Evolutionary conservation across 106 monocot species (phyloP).

Genomic region (Apostasia ramifera): DNA sequence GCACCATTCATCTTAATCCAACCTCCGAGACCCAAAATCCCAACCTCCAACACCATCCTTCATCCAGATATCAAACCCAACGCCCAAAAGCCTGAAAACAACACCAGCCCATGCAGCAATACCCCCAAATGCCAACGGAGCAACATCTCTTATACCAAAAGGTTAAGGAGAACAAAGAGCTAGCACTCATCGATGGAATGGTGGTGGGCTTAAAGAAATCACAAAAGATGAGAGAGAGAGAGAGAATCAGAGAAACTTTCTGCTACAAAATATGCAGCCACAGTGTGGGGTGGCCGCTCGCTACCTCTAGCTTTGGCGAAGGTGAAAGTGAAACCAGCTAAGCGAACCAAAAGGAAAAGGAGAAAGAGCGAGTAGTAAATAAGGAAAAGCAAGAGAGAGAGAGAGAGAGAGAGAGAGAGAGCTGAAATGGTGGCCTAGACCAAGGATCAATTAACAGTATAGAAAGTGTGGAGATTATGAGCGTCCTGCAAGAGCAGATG

Average conservation of each 20-base stretch:
- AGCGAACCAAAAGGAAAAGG: not conserved
- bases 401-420: slow-evolving; percentile 8
- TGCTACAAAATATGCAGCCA: not conserved
- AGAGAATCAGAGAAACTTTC: not conserved
- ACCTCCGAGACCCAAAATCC: not conserved
- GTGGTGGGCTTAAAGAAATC: not conserved
- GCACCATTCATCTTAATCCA: slow-evolving; percentile 23
- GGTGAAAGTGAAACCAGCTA: not conserved
- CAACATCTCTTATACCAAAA: not conserved
- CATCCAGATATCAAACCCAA: not conserved
- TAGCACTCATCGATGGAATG: slow-evolving; percentile 1
- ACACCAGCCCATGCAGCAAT: not conserved
- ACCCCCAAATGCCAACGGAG: not conserved
- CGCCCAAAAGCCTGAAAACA: not conserved
- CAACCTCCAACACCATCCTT: not conserved
- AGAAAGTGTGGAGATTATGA: too few species aligned
- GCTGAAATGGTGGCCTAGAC: too few species aligned
- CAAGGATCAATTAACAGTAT: too few species aligned
- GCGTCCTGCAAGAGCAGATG: too few species aligned
- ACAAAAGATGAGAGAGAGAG: not conserved
- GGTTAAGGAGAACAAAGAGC: not conserved
- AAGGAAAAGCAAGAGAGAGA: slow-evolving; percentile 4
- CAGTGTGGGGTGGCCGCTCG: not conserved
- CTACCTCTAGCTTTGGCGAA: not conserved
- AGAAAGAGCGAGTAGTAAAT: not conserved